phyloP scores from a whole-genome alignment of 2,329 filamentous ascomycete species.

The Aspergillus melleus region DNA sequence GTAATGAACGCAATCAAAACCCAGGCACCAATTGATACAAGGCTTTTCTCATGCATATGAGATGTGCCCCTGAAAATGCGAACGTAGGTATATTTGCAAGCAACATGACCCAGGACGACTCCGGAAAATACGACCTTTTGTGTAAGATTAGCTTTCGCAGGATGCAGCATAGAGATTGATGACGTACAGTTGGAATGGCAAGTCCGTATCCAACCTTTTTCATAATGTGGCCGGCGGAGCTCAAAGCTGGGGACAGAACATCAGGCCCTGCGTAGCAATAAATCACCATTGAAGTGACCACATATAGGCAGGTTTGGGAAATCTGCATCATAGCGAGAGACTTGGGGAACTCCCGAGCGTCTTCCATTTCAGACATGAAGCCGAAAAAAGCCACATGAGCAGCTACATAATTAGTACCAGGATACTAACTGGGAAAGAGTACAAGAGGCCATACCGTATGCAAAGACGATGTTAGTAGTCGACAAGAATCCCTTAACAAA shows the following conservation, averaged over 20 bases:
- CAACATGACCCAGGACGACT: slow-evolving; percentile 67
- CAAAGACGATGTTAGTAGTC: slow-evolving; percentile 68
- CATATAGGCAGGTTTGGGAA: slow-evolving; percentile 61
- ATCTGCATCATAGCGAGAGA: slow-evolving; percentile 62
- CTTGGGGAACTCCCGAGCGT: slow-evolving; percentile 61
- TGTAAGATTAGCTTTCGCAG: not conserved
- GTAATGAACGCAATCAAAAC: not conserved
- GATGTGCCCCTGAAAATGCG: not conserved
- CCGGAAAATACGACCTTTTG: slow-evolving; percentile 63
- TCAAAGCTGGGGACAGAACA: slow-evolving; percentile 65
- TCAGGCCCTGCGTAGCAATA: slow-evolving; percentile 64
- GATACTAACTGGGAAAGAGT: not conserved
- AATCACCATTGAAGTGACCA: slow-evolving; percentile 65
- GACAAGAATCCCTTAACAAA: slow-evolving; percentile 60
- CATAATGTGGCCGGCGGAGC: slow-evolving; percentile 57
- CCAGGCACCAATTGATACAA: not conserved
- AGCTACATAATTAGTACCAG: slow-evolving; percentile 18
- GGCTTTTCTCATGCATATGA: not conserved
- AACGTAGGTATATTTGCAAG: slow-evolving; percentile 61
- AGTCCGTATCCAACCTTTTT: slow-evolving; percentile 67
- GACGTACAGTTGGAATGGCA: slow-evolving; percentile 60
- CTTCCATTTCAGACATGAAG: slow-evolving; percentile 64
- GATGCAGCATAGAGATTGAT: not conserved
- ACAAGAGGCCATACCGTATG: slow-evolving; percentile 51
- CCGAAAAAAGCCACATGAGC: slow-evolving; percentile 67